Conservation (phyloP, 2,329 filamentous ascomycete species). For the Colletotrichum cuscutae region DNA sequence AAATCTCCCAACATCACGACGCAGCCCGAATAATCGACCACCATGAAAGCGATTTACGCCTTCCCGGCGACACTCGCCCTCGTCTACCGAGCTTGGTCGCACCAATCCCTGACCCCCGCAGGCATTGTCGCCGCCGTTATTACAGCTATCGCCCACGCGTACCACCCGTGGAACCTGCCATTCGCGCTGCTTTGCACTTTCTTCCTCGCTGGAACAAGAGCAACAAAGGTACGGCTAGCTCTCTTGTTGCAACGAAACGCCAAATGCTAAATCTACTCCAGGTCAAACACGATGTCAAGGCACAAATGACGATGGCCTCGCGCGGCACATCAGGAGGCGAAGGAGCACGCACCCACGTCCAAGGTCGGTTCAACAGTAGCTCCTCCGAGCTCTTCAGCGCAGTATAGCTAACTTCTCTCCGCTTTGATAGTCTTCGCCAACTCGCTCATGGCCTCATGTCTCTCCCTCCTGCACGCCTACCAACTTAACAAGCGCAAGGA, state of each 20-base stretch:
- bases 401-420: not conserved
- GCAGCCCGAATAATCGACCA: constrained; percentile 23
- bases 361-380: constrained; percentile 64
- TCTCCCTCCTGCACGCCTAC: constrained; percentile 68
- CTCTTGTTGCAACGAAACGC: not conserved
- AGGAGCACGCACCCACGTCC: constrained; percentile 83
- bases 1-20: not conserved
- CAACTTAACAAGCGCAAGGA: constrained; percentile 63
- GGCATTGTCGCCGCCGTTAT: constrained; percentile 42
- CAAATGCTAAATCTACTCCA: constrained; percentile 47
- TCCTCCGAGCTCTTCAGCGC: not conserved
- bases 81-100: constrained; percentile 74
- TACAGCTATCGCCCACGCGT: constrained; percentile 69
- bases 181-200: constrained; percentile 86
- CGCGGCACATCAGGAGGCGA: constrained; percentile 81
- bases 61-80: constrained; percentile 68
- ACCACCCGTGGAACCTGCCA: constrained; percentile 96
- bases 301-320: constrained; percentile 80
- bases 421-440: constrained; percentile 77
- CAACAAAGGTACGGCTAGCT: constrained; percentile 74
- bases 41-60: constrained; percentile 69
- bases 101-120: constrained; percentile 70
- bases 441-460: constrained; percentile 79
- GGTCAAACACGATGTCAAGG: constrained; percentile 90
- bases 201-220: constrained; percentile 85